A percentile compares a stretch with the other conserved stretches of the same genome.
Evolutionary conservation across 2,329 filamentous ascomycete species (phyloP).

Genomic region (Akanthomyces dipterigenus): DNA sequence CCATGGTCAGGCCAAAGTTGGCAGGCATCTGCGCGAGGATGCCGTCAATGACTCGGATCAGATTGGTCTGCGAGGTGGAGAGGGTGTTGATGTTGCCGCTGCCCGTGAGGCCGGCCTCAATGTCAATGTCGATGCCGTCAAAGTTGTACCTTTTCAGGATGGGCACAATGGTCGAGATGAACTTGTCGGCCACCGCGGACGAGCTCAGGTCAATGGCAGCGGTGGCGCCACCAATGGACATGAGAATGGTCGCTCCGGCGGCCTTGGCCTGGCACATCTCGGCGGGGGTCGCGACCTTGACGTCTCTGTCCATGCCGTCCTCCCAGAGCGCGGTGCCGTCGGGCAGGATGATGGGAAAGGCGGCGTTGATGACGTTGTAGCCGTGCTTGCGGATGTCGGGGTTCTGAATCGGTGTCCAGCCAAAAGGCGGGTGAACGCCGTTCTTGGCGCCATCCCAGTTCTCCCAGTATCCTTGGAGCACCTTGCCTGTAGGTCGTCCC

Average conservation of each 20-base stretch:
- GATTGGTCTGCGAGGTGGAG: slow-evolving; percentile 27
- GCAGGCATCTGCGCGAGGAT: slow-evolving; percentile 43
- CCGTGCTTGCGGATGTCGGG: slow-evolving; percentile 23
- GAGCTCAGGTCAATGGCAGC: slow-evolving; percentile 27
- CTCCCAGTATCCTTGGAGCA: slow-evolving; percentile 30
- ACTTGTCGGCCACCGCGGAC: slow-evolving; percentile 26
- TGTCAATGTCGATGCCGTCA: slow-evolving; percentile 31
- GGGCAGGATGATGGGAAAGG: slow-evolving; percentile 28
- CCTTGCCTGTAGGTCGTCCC: slow-evolving; percentile 26
- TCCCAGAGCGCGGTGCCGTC: slow-evolving; percentile 28
- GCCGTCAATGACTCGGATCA: slow-evolving; percentile 30
- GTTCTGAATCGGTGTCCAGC: slow-evolving; percentile 27
- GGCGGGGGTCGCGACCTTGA: slow-evolving; percentile 24
- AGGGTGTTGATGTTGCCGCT: slow-evolving; percentile 24
- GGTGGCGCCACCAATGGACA: slow-evolving; percentile 29
- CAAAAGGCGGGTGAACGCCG: slow-evolving; percentile 27
- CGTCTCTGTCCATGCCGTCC: slow-evolving; percentile 26
- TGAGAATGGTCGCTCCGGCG: slow-evolving; percentile 25
- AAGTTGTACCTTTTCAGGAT: slow-evolving; percentile 30
- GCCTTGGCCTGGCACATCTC: slow-evolving; percentile 30
- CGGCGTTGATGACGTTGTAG: slow-evolving; percentile 29
- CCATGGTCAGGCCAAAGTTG: slow-evolving; percentile 51
- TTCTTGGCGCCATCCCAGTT: slow-evolving; percentile 29
- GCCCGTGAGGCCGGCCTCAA: slow-evolving; percentile 26
- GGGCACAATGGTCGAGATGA: slow-evolving; percentile 28